Percentiles rank a stretch among this genome's conserved stretches.
Conservation (phyloP, 371 early-diverging fungal genomes). For the Syncephalastrum sp. region DNA sequence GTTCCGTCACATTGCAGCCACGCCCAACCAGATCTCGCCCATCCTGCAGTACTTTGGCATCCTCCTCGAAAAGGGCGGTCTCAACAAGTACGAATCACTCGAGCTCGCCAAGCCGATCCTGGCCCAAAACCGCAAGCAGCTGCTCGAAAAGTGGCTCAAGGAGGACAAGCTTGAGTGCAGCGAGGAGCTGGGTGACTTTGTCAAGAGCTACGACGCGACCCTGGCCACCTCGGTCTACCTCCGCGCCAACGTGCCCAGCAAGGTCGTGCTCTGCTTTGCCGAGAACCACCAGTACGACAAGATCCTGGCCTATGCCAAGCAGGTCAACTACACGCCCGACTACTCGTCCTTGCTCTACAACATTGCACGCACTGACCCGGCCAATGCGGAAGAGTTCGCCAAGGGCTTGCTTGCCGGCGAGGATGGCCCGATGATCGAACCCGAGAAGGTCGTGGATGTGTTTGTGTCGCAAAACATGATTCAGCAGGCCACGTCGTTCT, state of each 20-base stretch:
- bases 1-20: conserved; percentile 85
- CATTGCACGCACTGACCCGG: conserved; percentile 89
- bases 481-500: conserved; percentile 94
- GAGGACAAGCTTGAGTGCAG: conserved; percentile 97
- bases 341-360: conserved; percentile 86
- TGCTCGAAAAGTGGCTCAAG: conserved; percentile 98
- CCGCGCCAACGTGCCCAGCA: conserved; percentile 90
- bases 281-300: conserved; percentile 95
- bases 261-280: conserved; percentile 95
- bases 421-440: conserved; percentile 77
- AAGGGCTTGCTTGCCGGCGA: conserved; percentile 83
- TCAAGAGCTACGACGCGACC: conserved; percentile 85
- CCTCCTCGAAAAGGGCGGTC: conserved; percentile 91
- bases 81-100: conserved; percentile 93
- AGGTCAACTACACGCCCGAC: conserved; percentile 92
- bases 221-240: conserved; percentile 94
- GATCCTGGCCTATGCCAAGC: conserved; percentile 92
- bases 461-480: conserved; percentile 90
- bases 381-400: conserved; percentile 94
- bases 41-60: conserved; percentile 97
- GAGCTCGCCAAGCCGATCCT: conserved; percentile 93
- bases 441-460: conserved; percentile 88
- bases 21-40: conserved; percentile 85
- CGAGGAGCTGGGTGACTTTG: conserved; percentile 97
- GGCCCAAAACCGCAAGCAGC: conserved; percentile 88